Evolutionary conservation across 148 eudicot species (phyloP).

Genomic region (Silene uniflora): DNA sequence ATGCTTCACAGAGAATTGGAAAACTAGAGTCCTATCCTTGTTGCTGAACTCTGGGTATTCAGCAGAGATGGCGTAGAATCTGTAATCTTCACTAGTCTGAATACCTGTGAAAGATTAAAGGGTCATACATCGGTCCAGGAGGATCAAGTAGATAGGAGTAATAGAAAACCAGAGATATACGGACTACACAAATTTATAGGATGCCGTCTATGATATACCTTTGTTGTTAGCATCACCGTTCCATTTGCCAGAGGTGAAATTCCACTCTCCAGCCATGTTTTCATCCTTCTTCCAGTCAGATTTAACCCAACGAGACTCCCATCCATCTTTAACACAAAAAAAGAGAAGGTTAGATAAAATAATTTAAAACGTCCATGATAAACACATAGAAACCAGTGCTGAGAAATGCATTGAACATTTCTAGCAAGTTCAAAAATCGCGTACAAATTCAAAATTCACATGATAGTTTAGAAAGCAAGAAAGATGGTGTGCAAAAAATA

Average conservation of each 20-base stretch:
- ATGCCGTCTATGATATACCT: conserved; percentile 36
- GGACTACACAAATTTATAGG: neutral
- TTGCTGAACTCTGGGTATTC: conserved; percentile 95
- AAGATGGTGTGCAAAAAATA: too few relatives aligned
- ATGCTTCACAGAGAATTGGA: conserved; percentile 95
- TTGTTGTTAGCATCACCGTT: conserved; percentile 81
- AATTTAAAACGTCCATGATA: too few relatives aligned
- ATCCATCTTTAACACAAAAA: conserved; percentile 52
- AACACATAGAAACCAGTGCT: neutral
- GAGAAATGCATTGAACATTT: neutral
- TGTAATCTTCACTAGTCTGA: conserved; percentile 88
- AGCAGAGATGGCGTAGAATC: conserved; percentile 90
- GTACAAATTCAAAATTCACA: too few relatives aligned
- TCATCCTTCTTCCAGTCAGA: conserved; percentile 97
- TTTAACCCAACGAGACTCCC: conserved; percentile 93
- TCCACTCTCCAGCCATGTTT: conserved; percentile 95
- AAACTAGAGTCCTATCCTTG: conserved; percentile 83
- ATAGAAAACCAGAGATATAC: neutral
- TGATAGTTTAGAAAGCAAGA: too few relatives aligned
- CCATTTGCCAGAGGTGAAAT: conserved; percentile 95
- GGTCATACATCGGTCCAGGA: neutral
- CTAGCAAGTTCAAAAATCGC: too few relatives aligned
- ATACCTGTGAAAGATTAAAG: conserved; percentile 43
- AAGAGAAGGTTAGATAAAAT: conserved; percentile 2
- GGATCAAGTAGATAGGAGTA: neutral